phyloP scores from a whole-genome alignment of 768 basidiomycete genomes.

The Tulasnella sp. region DNA sequence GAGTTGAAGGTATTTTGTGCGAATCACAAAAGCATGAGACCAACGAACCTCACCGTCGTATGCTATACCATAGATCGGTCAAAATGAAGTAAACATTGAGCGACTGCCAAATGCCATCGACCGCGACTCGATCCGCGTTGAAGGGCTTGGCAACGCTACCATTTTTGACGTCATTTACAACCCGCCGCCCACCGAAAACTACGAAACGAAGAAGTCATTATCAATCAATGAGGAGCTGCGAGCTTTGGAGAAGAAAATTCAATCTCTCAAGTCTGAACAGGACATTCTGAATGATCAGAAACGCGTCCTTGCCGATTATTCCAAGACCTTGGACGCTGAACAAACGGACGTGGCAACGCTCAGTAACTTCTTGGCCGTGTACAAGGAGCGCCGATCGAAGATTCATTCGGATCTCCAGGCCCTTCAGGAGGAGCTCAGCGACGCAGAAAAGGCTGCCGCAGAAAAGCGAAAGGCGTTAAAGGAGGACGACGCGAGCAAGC shows the following conservation, averaged over 20 bases:
- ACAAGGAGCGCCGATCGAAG: background rate
- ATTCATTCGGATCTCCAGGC: background rate
- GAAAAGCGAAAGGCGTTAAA: conserved; percentile 26
- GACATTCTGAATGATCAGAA: background rate
- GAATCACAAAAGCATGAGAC: background rate
- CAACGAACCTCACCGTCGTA: background rate
- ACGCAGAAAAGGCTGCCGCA: background rate
- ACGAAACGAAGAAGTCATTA: background rate
- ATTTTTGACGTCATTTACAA: conserved; percentile 15
- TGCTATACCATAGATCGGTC: background rate
- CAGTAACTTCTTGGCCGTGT: conserved; percentile 30
- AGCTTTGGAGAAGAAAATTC: background rate
- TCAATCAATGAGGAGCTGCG: background rate
- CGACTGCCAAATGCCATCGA: conserved; percentile 13
- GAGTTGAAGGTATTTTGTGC: conserved; percentile 7
- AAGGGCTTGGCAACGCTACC: conserved; percentile 15
- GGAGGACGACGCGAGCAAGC: conserved; percentile 5
- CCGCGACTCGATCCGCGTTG: conserved; percentile 15
- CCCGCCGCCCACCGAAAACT: background rate
- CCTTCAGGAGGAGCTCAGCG: conserved; percentile 10
- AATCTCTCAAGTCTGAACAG: conserved; percentile 1
- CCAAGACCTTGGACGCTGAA: conserved; percentile 28
- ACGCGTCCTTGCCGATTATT: background rate
- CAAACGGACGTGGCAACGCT: conserved; percentile 19
- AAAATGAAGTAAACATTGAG: conserved; percentile 12